These are phyloP conservation scores for Zygoascus biomembranicola DNA, from an alignment of 805 yeast species.

Conservation along the genomic window DNA sequence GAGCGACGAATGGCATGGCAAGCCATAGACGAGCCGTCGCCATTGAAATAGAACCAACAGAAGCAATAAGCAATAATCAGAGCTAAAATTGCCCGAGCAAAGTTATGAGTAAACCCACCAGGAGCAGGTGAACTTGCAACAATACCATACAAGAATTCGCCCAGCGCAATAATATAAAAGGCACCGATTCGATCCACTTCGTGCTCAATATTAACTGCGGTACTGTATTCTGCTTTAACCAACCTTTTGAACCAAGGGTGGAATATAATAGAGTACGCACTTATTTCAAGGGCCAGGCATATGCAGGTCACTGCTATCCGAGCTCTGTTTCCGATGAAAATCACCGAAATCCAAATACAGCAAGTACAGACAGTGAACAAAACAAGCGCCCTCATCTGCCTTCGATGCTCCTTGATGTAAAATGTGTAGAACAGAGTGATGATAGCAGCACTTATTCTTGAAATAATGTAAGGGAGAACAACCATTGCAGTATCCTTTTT, in stretches of 20 bases:
- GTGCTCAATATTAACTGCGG: conserved; percentile 59
- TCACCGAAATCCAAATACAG: conserved; percentile 43
- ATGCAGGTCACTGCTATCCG: conserved; percentile 40
- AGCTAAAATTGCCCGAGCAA: conserved; percentile 43
- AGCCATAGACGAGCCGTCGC: conserved; percentile 41
- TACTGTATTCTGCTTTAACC: conserved; percentile 38
- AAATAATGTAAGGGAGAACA: conserved; percentile 41
- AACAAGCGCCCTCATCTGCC: conserved; percentile 40
- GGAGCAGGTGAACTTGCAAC: conserved; percentile 44
- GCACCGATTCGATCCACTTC: conserved; percentile 55
- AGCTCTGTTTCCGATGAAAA: conserved; percentile 39
- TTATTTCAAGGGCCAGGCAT: conserved; percentile 36
- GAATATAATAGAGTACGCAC: conserved; percentile 30
- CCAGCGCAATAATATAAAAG: conserved; percentile 56
- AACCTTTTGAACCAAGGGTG: conserved; percentile 42
- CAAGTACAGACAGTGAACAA: conserved; percentile 29
- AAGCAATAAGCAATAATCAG: conserved; percentile 41
- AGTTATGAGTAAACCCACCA: conserved; percentile 35
- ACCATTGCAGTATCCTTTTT: conserved; percentile 33
- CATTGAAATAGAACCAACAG: conserved; percentile 48
- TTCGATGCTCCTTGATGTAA: conserved; percentile 36
- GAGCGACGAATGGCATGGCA: conserved; percentile 47
- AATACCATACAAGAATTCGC: conserved; percentile 49
- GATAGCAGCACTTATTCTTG: conserved; percentile 35
- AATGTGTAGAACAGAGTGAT: conserved; percentile 35